Percentiles rank a stretch among this genome's conserved stretches.
phyloP scores from a whole-genome alignment of 2,329 filamentous ascomycete species.

The Whalleya microplaca region DNA sequence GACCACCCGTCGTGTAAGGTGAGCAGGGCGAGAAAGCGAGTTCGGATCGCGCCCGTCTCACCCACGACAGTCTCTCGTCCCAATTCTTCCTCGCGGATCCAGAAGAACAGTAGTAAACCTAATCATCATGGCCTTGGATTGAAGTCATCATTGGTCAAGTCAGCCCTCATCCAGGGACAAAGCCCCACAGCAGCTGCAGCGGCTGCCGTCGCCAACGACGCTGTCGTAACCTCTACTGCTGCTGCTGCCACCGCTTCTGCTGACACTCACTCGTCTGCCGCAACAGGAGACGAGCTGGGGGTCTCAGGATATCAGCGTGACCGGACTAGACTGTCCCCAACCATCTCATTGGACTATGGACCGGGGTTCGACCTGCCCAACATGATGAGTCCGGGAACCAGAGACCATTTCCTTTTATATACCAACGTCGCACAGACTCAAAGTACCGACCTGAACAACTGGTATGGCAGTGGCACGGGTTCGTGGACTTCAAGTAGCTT shows the following conservation, averaged over 20 bases:
- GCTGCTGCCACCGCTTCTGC: neutral
- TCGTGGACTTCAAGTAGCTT: conserved; percentile 1
- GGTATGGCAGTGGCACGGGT: neutral
- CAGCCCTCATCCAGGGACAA: conserved; percentile 4
- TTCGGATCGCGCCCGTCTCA: conserved; percentile 15
- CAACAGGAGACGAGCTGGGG: conserved; percentile 4
- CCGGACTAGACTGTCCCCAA: conserved; percentile 8
- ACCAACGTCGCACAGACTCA: conserved; percentile 16
- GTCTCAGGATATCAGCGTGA: conserved; percentile 11
- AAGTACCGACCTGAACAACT: conserved; percentile 6
- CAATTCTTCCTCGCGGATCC: conserved; percentile 9
- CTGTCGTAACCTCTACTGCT: conserved; percentile 10
- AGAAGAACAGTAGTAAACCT: conserved; percentile 18
- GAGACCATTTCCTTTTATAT: conserved; percentile 15
- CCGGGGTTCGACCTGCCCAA: conserved; percentile 8
- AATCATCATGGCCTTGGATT: conserved; percentile 5
- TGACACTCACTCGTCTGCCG: neutral
- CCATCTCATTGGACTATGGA: conserved; percentile 8
- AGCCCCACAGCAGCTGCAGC: neutral
- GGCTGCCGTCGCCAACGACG: conserved; percentile 8
- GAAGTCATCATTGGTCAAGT: conserved; percentile 15
- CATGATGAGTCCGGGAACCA: conserved; percentile 5
- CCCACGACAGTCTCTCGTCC: conserved; percentile 12
- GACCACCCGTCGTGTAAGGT: conserved; percentile 23
- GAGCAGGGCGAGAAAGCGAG: conserved; percentile 23